Percentiles rank a stretch among this genome's conserved stretches.
Evolutionary conservation across 164 flowering plant species (phyloP).

Genomic region (Akebia trifoliata): DNA sequence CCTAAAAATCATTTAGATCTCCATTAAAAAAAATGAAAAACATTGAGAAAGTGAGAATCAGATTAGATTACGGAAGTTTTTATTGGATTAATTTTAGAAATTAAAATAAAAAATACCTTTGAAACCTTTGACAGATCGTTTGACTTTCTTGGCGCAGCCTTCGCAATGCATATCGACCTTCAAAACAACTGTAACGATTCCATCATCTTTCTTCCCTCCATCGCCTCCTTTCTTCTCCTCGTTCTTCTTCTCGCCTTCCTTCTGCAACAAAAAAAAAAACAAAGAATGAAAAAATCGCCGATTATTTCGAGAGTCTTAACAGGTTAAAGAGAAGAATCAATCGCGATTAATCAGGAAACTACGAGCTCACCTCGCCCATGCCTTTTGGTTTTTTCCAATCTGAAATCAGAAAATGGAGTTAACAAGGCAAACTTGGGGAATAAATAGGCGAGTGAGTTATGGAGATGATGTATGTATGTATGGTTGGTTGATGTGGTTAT

Average conservation of each 20-base stretch:
- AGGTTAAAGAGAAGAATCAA: not conserved
- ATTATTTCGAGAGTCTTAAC: not conserved
- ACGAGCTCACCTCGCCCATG: slow-evolving; percentile 3
- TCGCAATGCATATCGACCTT: slow-evolving; percentile 91
- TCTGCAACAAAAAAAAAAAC: slow-evolving; percentile 7
- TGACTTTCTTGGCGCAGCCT: slow-evolving; percentile 78
- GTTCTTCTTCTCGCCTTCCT: slow-evolving; percentile 26
- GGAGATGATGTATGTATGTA: no score
- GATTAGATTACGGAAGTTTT: no score
- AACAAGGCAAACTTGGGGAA: no score
- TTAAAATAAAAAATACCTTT: slow-evolving; percentile 42
- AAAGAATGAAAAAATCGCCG: not conserved
- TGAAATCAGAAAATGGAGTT: no score
- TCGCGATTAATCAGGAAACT: not conserved
- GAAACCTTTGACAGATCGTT: slow-evolving; percentile 29
- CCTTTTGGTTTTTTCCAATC: not conserved
- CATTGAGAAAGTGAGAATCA: no score
- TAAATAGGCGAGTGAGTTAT: no score
- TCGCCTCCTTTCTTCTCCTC: slow-evolving; percentile 34
- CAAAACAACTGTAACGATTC: slow-evolving; percentile 38
- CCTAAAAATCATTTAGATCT: not conserved
- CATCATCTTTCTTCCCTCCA: slow-evolving; percentile 37
- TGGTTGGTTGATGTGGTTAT: no score
- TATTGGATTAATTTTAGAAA: not conserved
- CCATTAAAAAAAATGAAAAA: not conserved